Base-by-base conservation (phyloP, 805 yeast species). In the Naumovozyma baii region DNA sequence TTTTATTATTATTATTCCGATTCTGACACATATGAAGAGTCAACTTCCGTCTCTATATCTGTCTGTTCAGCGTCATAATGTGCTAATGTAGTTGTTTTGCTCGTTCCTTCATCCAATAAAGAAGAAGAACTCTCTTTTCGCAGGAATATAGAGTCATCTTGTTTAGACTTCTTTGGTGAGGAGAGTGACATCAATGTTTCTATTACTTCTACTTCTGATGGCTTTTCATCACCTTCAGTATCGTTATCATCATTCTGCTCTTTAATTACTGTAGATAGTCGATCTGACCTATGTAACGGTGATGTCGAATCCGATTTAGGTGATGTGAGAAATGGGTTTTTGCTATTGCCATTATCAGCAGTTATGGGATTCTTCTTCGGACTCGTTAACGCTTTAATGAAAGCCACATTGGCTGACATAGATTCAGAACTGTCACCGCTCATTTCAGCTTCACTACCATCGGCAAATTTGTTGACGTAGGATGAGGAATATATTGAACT, bases 161-260 rank as follows among this genome's bases (percentile, higher is more conserved):
- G 39, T 18, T 46, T 45, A 5, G 54, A 35, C 25, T 54, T 50
- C 33, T 53, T 55, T 3, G 68, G 67, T 1, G 67, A 62, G 5
- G 70, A 55, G 17, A 66, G 47, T 1, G 69, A 63, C 69, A 66
- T 66, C 15, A 66, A 45, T 3, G 68, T 65, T 34, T 64, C 67
- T 3, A 66, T 58, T 1, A 69, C 70, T 39, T 64, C 69, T 3
- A 59, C 68, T 42, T 66, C 68, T 3, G 63, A 57, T 4, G 57
- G 57, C 16, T 41, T 45, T 16, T 42, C 51, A 13, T 44, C 44
- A 19, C 18, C 33, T 8, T 33, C 26, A 13, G 2, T 34, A 18
- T 43, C 40, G 22, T n/a, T 16, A 16, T 12, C 13, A 14, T 31
- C 32, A 22, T 9, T 28, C 29, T 13, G 12, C 22, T 36, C 17